Conservation (phyloP, 805 yeast genomes). For the Metschnikowia arizonensis region DNA sequence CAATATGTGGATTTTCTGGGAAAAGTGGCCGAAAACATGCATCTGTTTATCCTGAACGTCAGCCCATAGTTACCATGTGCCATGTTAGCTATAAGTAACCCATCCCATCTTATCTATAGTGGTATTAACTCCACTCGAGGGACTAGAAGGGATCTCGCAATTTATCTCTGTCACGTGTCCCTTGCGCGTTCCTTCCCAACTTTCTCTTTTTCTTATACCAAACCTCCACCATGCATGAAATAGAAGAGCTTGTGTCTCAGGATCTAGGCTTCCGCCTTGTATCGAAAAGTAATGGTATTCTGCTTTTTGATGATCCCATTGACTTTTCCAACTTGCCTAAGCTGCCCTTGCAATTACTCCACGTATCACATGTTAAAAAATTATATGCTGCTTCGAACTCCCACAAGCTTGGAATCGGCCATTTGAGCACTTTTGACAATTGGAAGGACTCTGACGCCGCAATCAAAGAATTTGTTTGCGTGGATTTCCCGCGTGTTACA, state of each 20-base stretch:
- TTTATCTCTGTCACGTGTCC: neutral
- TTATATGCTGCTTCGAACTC: constrained; percentile 39
- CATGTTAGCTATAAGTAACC: too few species aligned
- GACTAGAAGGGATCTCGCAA: too few species aligned
- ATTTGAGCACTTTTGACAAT: constrained; percentile 28
- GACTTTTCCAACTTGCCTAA: constrained; percentile 19
- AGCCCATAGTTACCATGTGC: too few species aligned
- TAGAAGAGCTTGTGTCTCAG: constrained; percentile 26
- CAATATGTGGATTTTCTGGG: constrained; percentile 95
- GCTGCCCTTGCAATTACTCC: constrained; percentile 29
- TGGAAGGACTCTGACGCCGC: constrained; percentile 10
- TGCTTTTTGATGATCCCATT: constrained; percentile 26
- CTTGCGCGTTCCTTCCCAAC: neutral
- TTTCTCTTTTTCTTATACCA: too few species aligned
- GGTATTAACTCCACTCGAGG: too few species aligned
- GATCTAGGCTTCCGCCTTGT: constrained; percentile 46
- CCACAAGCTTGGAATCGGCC: constrained; percentile 31
- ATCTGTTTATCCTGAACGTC: constrained; percentile 88
- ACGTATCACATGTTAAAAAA: constrained; percentile 29
- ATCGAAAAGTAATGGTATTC: constrained; percentile 28
- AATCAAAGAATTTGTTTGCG: constrained; percentile 4
- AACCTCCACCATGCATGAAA: constrained; percentile 6
- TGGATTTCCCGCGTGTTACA: constrained; percentile 16
- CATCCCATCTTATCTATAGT: too few species aligned
- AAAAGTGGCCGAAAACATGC: constrained; percentile 98